phyloP scores from a whole-genome alignment of 148 eudicot species.

The Fagopyrum tataricum region DNA sequence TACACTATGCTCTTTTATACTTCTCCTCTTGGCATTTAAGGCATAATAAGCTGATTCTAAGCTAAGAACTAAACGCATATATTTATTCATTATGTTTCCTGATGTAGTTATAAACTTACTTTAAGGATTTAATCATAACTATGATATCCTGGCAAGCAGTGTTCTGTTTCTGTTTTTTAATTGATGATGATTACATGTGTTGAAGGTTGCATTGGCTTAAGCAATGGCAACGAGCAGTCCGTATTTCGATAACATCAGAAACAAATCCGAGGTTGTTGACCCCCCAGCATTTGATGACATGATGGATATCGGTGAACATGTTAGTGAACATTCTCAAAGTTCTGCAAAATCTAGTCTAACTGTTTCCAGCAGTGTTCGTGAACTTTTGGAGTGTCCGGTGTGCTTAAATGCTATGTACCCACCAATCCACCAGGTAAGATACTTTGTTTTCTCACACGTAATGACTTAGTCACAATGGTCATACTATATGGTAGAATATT shows the following conservation, averaged over 20 bases:
- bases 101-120: neutral
- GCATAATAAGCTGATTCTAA: neutral
- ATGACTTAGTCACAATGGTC: neutral
- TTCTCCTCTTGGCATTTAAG: neutral
- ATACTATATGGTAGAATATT: slow-evolving; percentile 1
- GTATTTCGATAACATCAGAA: slow-evolving; percentile 60
- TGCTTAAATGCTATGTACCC: slow-evolving; percentile 98
- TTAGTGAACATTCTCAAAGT: slow-evolving; percentile 51
- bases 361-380: slow-evolving; percentile 75
- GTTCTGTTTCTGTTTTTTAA: neutral
- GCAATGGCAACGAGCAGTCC: slow-evolving; percentile 66
- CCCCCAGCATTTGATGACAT: slow-evolving; percentile 58
- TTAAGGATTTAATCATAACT: neutral
- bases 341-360: slow-evolving; percentile 46
- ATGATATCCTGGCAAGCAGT: neutral
- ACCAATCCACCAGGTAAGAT: slow-evolving; percentile 79
- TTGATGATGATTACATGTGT: neutral
- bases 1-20: neutral
- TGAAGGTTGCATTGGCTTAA: slow-evolving; percentile 1
- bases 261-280: slow-evolving; percentile 71
- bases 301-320: slow-evolving; percentile 57
- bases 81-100: neutral
- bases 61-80: neutral
- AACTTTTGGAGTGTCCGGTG: slow-evolving; percentile 85
- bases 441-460: neutral